Conservation (phyloP, 345 rosid genomes). For the Citrus maxima region DNA sequence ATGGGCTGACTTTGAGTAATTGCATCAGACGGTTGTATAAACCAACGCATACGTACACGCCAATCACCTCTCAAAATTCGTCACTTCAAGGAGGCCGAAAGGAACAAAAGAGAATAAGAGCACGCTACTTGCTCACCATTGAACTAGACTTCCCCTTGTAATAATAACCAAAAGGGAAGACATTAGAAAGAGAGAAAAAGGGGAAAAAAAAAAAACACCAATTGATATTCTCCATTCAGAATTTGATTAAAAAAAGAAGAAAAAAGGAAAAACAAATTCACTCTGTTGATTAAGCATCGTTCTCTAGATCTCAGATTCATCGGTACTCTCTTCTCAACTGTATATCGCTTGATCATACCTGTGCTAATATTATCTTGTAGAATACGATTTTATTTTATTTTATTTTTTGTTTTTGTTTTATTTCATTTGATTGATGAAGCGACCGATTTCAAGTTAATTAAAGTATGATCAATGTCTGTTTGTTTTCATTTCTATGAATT, state of each 20-base stretch:
- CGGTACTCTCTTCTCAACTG: not conserved
- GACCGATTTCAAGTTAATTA: not conserved
- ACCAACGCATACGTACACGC: not conserved
- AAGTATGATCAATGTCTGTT: not conserved
- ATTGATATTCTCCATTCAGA: too few relatives aligned
- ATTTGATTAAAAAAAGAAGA: not conserved
- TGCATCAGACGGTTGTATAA: not conserved
- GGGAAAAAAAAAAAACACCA: too few relatives aligned
- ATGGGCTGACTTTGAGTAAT: not conserved
- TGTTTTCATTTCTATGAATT: not conserved
- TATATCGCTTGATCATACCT: not conserved
- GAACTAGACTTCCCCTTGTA: not conserved
- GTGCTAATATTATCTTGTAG: not conserved
- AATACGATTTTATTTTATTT: not conserved
- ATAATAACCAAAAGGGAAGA: not conserved
- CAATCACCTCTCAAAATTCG: not conserved
- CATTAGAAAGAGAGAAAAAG: too few relatives aligned
- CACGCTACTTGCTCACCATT: not conserved
- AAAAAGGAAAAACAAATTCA: not conserved
- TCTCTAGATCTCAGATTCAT: not conserved
- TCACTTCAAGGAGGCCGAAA: not conserved
- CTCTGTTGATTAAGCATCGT: not conserved
- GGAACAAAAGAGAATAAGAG: not conserved
- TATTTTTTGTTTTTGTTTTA: not conserved
- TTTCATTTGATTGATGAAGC: not conserved